Evolutionary conservation across 2,329 filamentous ascomycete species (phyloP), one percentile per base, ranked within the genome.

Genomic region (Orbilia blumenaviensis): DNA sequence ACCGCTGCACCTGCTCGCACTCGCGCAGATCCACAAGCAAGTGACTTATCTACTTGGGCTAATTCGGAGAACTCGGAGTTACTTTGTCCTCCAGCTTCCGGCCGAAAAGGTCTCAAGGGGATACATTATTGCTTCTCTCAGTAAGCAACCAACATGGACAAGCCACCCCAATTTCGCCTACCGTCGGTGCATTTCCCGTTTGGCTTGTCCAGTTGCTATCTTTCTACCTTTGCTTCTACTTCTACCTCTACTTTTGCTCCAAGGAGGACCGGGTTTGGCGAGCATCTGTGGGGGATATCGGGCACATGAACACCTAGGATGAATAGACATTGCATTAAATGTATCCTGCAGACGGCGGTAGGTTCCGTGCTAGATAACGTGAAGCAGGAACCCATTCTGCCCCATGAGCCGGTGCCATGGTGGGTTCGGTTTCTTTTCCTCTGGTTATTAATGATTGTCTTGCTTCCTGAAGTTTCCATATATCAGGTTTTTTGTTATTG

Each of bases 101-200:
- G 71, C 71, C 62, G 71, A 75, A 41, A 66, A 34, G 27, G 50
- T 25, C 5, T 56, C 38, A 21, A 34, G 42, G 41, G 25, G 34
- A 21, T 44, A 27, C 54, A 52, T 54, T 61, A 27, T 38, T n/a
- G 18, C 32, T 29, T 60, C 32, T 50, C 44, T 63, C 34, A 75
- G 71, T 75, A 66, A 75, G 71, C 71, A 75, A 21, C 18, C 27
- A 41, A 71, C 66, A 71, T 63, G 66, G 46, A 44, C 56, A 71
- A 71, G 66, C 66, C 66, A 71, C 66, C 64, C 52, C 46, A 71
- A 71, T 63, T 71, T 75, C 71, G 63, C 71, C 71, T 75, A 68
- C 69, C 34, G 54, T 74, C 69, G 62, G 69, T 60, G 60, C 62
- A 61, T 52, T 61, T 32, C 62, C 68, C 41, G 48, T 41, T 34